Conservation (phyloP, 2,329 filamentous ascomycete genomes). For the Pyrenophora tritici-repentis region DNA sequence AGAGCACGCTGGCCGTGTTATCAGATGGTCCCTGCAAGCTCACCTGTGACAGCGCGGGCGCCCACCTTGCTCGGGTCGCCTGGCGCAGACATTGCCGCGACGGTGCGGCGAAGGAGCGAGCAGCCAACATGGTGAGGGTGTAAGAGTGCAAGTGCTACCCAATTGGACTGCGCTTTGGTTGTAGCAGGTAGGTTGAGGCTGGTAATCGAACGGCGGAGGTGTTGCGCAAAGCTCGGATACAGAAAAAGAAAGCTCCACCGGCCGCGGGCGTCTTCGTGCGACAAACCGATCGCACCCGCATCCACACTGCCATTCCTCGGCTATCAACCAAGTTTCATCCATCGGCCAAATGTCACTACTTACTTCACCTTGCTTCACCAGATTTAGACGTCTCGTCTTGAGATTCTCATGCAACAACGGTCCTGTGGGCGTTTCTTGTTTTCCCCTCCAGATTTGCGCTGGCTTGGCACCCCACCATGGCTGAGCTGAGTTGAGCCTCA, state of each 20-base stretch:
- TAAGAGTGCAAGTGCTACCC: slow-evolving; percentile 26
- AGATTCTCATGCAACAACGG: too few relatives aligned
- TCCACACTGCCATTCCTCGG: slow-evolving; percentile 2
- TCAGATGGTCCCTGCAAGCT: slow-evolving; percentile 29
- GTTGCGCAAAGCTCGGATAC: slow-evolving; percentile 34
- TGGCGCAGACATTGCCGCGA: slow-evolving; percentile 79
- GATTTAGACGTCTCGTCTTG: too few relatives aligned
- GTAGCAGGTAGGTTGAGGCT: slow-evolving; percentile 32
- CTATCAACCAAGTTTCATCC: too few relatives aligned
- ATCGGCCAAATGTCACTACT: too few relatives aligned
- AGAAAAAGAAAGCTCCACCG: slow-evolving; percentile 40
- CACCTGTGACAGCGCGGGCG: slow-evolving; percentile 63
- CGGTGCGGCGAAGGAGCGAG: slow-evolving; percentile 76
- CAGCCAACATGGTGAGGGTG: slow-evolving; percentile 74
- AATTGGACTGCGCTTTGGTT: slow-evolving; percentile 43
- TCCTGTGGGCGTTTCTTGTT: background rate
- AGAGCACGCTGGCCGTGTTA: background rate
- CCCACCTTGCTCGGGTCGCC: slow-evolving; percentile 56
- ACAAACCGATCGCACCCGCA: slow-evolving; percentile 10
- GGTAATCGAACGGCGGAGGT: slow-evolving; percentile 25
- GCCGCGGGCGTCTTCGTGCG: slow-evolving; percentile 17
- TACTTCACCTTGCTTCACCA: too few relatives aligned
- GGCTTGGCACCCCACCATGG: too few relatives aligned
- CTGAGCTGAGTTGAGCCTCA: too few relatives aligned
- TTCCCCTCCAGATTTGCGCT: too few relatives aligned